These are phyloP conservation scores for Cercospora berteroae DNA, from an alignment of 2,329 filamentous ascomycete species.

Conservation along the genomic window DNA sequence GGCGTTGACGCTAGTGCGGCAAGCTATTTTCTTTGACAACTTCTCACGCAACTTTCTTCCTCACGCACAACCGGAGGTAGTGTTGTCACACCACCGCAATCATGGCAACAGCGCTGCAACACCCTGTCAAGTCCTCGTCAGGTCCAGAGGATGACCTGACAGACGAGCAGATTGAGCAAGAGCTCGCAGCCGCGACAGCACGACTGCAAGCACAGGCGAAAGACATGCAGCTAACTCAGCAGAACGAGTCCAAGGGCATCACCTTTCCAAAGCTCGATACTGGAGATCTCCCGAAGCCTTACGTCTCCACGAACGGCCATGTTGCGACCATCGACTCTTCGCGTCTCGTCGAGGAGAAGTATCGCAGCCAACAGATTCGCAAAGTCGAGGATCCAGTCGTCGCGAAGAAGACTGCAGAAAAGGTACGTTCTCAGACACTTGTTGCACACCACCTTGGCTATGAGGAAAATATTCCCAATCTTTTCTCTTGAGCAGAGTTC, in stretches of 20 bases:
- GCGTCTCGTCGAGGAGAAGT: constrained; percentile 50
- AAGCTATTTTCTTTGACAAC: constrained; percentile 4
- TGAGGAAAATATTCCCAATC: constrained; percentile 75
- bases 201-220: constrained; percentile 51
- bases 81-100: neutral
- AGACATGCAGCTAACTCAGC: constrained; percentile 26
- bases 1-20: neutral
- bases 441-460: constrained; percentile 42
- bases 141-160: constrained; percentile 46
- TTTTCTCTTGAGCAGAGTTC: constrained; percentile 66
- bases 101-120: constrained; percentile 10
- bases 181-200: constrained; percentile 63
- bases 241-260: constrained; percentile 30
- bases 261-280: constrained; percentile 54
- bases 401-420: constrained; percentile 47
- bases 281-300: constrained; percentile 51
- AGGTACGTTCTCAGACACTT: constrained; percentile 50
- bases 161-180: constrained; percentile 62
- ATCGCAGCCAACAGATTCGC: constrained; percentile 47
- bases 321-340: constrained; percentile 55
- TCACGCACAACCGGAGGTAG: constrained; percentile 5
- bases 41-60: constrained; percentile 1
- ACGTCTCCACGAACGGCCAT: constrained; percentile 53
- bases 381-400: constrained; percentile 55
- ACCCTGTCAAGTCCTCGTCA: neutral